Percentiles rank a stretch among this genome's conserved stretches.
These are phyloP conservation scores for Xylaria telfairii DNA, from an alignment of 495 filamentous ascomycete species.

Conservation along the genomic window DNA sequence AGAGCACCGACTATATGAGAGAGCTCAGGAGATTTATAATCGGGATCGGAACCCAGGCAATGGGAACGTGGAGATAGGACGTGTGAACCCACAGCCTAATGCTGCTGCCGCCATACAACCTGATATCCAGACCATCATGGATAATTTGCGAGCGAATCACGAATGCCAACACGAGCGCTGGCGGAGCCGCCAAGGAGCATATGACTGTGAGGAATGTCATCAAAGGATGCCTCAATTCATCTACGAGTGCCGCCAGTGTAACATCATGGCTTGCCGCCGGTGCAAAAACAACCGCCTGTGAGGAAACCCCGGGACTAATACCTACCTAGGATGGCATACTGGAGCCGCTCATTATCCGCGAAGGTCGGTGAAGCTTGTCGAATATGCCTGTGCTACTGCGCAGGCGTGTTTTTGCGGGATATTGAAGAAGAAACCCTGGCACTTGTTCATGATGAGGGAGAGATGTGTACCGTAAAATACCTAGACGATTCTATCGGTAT, in stretches of 20 bases:
- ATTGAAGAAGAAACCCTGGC: background rate
- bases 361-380: background rate
- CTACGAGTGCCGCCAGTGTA: slow-evolving; percentile 41
- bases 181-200: slow-evolving; percentile 21
- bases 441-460: background rate
- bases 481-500: background rate
- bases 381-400: background rate
- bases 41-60: slow-evolving; percentile 29
- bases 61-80: background rate
- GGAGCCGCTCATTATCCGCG: background rate
- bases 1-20: slow-evolving; percentile 40
- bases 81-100: background rate
- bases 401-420: background rate
- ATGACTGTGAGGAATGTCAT: slow-evolving; percentile 39
- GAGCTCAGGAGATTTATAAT: slow-evolving; percentile 42
- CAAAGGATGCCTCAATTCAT: slow-evolving; percentile 34
- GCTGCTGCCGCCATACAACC: background rate
- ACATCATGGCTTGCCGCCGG: slow-evolving; percentile 35
- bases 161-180: slow-evolving; percentile 38
- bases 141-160: slow-evolving; percentile 34
- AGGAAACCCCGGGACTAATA: background rate
- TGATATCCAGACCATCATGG: slow-evolving; percentile 2
- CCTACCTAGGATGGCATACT: background rate
- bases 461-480: background rate
- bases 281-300: slow-evolving; percentile 39